A percentile compares a stretch with the other conserved stretches of the same genome.
Conservation (phyloP, 75 land plant species). For the Picea sitchensis region DNA sequence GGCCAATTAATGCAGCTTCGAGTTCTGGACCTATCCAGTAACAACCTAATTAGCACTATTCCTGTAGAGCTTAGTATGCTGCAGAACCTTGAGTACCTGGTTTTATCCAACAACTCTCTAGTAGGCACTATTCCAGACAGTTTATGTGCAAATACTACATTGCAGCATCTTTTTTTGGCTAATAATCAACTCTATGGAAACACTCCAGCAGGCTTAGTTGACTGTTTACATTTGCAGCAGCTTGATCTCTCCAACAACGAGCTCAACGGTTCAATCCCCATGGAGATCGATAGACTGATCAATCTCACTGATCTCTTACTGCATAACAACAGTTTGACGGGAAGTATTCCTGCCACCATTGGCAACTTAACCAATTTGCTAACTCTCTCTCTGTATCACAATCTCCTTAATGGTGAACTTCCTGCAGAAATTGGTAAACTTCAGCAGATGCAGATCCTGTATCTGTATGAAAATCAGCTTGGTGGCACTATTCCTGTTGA, state of each 20-base stretch:
- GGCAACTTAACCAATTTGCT: slow-evolving; percentile 60
- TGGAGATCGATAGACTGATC: slow-evolving; percentile 25
- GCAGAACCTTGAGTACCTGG: slow-evolving; percentile 37
- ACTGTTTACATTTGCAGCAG: slow-evolving; percentile 36
- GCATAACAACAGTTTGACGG: slow-evolving; percentile 66
- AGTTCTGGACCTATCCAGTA: slow-evolving; percentile 44
- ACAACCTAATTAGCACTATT: slow-evolving; percentile 47
- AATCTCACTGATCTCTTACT: slow-evolving; percentile 45
- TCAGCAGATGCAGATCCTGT: slow-evolving; percentile 37
- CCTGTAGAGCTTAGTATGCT: slow-evolving; percentile 21
- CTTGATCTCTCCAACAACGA: slow-evolving; percentile 62
- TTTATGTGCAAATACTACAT: slow-evolving; percentile 35
- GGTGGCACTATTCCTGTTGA: slow-evolving; percentile 58
- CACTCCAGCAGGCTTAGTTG: slow-evolving; percentile 34
- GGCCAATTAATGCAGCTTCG: slow-evolving; percentile 37
- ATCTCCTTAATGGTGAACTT: slow-evolving; percentile 54
- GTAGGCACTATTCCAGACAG: slow-evolving; percentile 32
- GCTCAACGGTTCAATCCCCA: slow-evolving; percentile 46
- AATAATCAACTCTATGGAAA: slow-evolving; percentile 44
- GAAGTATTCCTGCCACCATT: slow-evolving; percentile 57
- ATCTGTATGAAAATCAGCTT: slow-evolving; percentile 66
- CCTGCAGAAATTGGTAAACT: slow-evolving; percentile 59
- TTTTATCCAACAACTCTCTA: slow-evolving; percentile 43
- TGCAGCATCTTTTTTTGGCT: slow-evolving; percentile 33
- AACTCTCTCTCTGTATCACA: slow-evolving; percentile 41